Conservation (phyloP, 306 rosid genomes). For the Lithocarpus polystachyus region DNA sequence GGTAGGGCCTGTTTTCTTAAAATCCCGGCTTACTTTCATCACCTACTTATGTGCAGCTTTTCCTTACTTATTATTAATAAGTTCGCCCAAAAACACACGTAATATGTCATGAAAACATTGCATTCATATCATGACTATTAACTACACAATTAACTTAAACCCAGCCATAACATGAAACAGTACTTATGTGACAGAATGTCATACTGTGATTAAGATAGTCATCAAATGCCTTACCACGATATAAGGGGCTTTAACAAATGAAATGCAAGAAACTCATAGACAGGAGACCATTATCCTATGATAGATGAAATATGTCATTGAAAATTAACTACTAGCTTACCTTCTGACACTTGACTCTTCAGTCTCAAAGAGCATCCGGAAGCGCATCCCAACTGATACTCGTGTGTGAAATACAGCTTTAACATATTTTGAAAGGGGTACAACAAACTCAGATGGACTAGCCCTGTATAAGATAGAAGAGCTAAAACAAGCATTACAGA, state of each 20-base stretch:
- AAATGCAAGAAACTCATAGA: neutral
- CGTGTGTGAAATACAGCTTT: slow-evolving; percentile 88
- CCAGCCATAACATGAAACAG: neutral
- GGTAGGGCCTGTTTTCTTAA: neutral
- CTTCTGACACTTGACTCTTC: slow-evolving; percentile 91
- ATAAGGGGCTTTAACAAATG: neutral
- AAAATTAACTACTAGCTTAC: slow-evolving; percentile 30
- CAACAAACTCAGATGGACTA: slow-evolving; percentile 86
- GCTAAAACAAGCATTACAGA: slow-evolving; percentile 22
- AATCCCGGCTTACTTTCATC: no score
- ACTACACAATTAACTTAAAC: neutral
- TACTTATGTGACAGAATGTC: neutral
- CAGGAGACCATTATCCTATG: neutral
- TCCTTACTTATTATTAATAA: no score
- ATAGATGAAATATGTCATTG: neutral
- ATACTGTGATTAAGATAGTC: neutral
- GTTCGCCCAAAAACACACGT: no score
- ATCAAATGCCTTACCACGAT: neutral
- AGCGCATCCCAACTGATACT: slow-evolving; percentile 91
- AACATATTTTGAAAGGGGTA: slow-evolving; percentile 75
- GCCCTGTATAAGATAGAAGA: slow-evolving; percentile 55
- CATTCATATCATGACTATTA: neutral
- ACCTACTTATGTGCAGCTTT: no score
- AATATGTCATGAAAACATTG: neutral
- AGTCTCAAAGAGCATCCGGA: slow-evolving; percentile 88